Conservation (phyloP, 2,329 filamentous ascomycete genomes). For the Truncatella angustata region DNA sequence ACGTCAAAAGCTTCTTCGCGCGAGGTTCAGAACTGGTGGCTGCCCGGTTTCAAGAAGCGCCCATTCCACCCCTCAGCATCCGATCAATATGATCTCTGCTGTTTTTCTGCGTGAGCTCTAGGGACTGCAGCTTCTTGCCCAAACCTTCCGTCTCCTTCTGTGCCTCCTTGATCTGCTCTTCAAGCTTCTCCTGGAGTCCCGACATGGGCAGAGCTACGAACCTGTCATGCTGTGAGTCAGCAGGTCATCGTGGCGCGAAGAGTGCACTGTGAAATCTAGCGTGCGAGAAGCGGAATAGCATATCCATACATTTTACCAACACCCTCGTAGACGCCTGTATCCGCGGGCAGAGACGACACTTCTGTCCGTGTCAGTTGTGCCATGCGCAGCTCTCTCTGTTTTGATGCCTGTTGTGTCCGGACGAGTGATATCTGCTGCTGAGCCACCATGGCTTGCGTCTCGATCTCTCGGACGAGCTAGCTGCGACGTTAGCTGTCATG, state of each 20-base stretch:
- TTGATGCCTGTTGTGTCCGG: slow-evolving; percentile 77
- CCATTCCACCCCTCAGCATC: slow-evolving; percentile 61
- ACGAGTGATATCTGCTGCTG: slow-evolving; percentile 91
- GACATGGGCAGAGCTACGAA: slow-evolving; percentile 44
- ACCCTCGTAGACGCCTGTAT: slow-evolving; percentile 86
- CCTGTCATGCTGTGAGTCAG: slow-evolving; percentile 3
- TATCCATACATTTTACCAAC: slow-evolving; percentile 99
- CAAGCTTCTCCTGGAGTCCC: slow-evolving; percentile 73
- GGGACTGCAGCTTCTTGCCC: slow-evolving; percentile 85
- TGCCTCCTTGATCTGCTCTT: slow-evolving; percentile 70
- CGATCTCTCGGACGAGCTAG: slow-evolving; percentile 89
- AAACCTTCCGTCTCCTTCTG: slow-evolving; percentile 77
- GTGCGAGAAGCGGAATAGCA: slow-evolving; percentile 29
- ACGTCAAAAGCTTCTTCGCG: not conserved
- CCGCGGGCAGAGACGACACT: slow-evolving; percentile 69
- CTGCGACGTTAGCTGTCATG: not conserved
- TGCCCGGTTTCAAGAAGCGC: slow-evolving; percentile 23
- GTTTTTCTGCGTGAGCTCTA: slow-evolving; percentile 95
- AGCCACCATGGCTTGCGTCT: slow-evolving; percentile 80
- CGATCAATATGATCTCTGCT: slow-evolving; percentile 88
- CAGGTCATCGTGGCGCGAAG: no score
- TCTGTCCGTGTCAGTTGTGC: slow-evolving; percentile 85
- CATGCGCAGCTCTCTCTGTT: slow-evolving; percentile 86
- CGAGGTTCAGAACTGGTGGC: no score
- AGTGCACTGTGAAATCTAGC: no score